Conservation (phyloP, 148 eudicot species). For the Arctostaphylos glauca region DNA sequence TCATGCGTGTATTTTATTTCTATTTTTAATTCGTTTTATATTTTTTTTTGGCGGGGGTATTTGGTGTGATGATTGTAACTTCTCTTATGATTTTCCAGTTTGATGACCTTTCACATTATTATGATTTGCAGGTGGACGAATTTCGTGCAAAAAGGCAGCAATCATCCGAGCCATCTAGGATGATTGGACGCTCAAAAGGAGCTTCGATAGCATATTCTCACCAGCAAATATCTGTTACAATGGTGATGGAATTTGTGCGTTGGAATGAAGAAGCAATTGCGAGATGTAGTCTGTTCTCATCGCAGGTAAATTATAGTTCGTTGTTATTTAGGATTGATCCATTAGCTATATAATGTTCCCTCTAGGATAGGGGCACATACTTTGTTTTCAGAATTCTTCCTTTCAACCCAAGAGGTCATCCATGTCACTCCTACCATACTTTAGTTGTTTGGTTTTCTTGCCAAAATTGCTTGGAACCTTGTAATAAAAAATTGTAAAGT, state of each 20-base stretch:
- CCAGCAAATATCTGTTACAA: constrained; percentile 88
- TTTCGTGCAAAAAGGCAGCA: constrained; percentile 77
- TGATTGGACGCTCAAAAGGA: constrained; percentile 96
- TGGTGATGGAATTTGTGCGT: constrained; percentile 94
- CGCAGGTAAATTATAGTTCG: constrained; percentile 51
- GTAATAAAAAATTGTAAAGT: no score
- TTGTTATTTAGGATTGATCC: not conserved
- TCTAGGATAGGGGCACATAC: no score
- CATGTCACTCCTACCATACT: no score
- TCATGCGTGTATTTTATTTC: no score
- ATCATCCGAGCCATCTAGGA: constrained; percentile 62
- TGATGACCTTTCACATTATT: not conserved
- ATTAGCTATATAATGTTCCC: no score
- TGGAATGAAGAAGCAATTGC: constrained; percentile 99
- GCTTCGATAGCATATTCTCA: constrained; percentile 71
- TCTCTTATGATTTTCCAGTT: not conserved
- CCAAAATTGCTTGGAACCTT: no score
- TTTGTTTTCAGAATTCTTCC: no score
- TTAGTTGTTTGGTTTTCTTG: no score
- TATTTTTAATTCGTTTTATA: not conserved
- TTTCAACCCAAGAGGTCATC: no score
- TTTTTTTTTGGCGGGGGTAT: constrained; percentile 20
- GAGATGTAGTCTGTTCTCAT: constrained; percentile 80
- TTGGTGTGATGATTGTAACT: constrained; percentile 7
- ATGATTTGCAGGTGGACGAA: constrained; percentile 71